phyloP scores from a whole-genome alignment of 2,329 filamentous ascomycete species.

The Hymenotorrendiella dingleyae region DNA sequence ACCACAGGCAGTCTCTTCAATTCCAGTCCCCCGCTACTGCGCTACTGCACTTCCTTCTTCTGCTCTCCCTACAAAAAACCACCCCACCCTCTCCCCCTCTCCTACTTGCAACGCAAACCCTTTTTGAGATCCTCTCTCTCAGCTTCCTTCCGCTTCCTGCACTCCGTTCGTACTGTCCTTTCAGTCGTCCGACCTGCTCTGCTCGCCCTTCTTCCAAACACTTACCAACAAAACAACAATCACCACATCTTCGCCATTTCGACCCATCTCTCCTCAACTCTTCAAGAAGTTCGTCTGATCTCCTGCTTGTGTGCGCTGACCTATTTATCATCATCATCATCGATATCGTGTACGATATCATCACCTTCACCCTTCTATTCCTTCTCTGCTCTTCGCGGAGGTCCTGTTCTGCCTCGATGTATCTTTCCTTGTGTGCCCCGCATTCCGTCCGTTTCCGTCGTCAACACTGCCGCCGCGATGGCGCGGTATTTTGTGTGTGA shows the following conservation, averaged over 20 bases:
- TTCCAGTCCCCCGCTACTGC: slow-evolving; percentile 17
- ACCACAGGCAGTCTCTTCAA: no score
- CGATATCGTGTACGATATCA: slow-evolving; percentile 19
- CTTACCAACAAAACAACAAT: slow-evolving; percentile 8
- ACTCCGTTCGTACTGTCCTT: slow-evolving; percentile 28
- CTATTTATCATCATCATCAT: slow-evolving; percentile 19
- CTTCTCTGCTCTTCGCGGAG: slow-evolving; percentile 27
- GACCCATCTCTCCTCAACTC: slow-evolving; percentile 17
- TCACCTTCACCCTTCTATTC: slow-evolving; percentile 28
- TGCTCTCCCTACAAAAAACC: slow-evolving; percentile 1
- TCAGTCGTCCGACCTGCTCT: slow-evolving; percentile 12
- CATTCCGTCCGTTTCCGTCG: slow-evolving; percentile 27
- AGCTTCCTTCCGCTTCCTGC: no score
- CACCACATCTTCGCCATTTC: slow-evolving; percentile 3
- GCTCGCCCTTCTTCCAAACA: slow-evolving; percentile 16
- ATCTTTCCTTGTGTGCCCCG: slow-evolving; percentile 31
- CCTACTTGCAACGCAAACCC: slow-evolving; percentile 10
- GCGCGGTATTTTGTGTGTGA: slow-evolving; percentile 30
- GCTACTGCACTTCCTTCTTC: slow-evolving; percentile 14
- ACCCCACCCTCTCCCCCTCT: slow-evolving; percentile 13
- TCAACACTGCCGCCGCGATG: slow-evolving; percentile 27
- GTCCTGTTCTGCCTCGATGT: slow-evolving; percentile 33
- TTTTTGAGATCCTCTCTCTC: slow-evolving; percentile 15
- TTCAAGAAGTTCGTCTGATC: slow-evolving; percentile 33
- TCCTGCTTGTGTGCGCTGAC: slow-evolving; percentile 31